These are phyloP conservation scores for Camellia sinensis DNA, from an alignment of 148 eudicot genomes.

Conservation along the genomic window DNA sequence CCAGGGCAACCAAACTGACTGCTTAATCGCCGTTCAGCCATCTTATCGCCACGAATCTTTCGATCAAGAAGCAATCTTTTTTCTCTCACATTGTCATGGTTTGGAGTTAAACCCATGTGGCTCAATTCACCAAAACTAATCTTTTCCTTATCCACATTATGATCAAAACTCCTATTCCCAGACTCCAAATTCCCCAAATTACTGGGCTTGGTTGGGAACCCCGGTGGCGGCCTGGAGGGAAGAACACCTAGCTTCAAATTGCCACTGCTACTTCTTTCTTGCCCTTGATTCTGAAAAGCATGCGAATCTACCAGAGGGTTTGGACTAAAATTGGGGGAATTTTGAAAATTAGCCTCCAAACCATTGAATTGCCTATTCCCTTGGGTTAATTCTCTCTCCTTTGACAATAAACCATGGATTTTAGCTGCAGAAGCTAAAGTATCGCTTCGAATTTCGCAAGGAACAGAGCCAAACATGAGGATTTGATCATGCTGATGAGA, in stretches of 20 bases:
- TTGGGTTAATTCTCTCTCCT: conserved; percentile 12
- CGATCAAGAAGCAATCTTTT: conserved; percentile 18
- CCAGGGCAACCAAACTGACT: conserved; percentile 55
- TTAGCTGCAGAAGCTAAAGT: not conserved
- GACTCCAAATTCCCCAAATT: conserved; percentile 18
- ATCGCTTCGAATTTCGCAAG: conserved; percentile 13
- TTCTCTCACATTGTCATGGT: conserved; percentile 29
- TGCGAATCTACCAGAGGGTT: not conserved
- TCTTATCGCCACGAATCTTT: conserved; percentile 10
- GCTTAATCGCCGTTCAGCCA: conserved; percentile 25
- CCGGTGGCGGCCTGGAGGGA: conserved; percentile 55
- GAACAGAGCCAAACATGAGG: conserved; percentile 43
- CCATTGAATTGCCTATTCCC: conserved; percentile 17
- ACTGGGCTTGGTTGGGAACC: conserved; percentile 40
- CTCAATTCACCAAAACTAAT: conserved; percentile 31
- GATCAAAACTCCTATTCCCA: conserved; percentile 30
- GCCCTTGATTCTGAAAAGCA: conserved; percentile 13
- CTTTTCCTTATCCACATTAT: conserved; percentile 37
- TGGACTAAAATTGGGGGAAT: conserved; percentile 10
- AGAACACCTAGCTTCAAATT: conserved; percentile 11
- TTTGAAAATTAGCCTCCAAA: conserved; percentile 14
- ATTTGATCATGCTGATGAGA: conserved; percentile 25
- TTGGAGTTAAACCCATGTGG: conserved; percentile 22
- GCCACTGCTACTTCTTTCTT: conserved; percentile 15
- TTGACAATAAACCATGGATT: not conserved